phyloP scores from a whole-genome alignment of 73 alveolate genomes.

The Breviolum minutum region DNA sequence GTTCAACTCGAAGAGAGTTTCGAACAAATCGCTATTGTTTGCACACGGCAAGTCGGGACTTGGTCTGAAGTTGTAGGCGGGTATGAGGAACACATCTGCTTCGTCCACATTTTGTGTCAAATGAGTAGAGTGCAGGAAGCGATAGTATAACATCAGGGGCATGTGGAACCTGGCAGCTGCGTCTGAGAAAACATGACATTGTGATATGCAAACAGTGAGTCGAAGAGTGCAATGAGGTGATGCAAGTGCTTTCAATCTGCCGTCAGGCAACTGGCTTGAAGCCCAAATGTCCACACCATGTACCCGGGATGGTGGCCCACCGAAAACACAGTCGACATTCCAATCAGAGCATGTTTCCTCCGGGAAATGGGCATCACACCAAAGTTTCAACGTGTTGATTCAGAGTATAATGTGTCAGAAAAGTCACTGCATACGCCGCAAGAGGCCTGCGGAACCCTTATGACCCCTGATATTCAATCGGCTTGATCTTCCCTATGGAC shows the following conservation, averaged over 20 bases:
- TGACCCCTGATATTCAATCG: too few relatives aligned
- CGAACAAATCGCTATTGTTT: conserved; percentile 20
- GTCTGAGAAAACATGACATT: neutral
- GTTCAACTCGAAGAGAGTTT: conserved; percentile 22
- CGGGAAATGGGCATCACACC: neutral
- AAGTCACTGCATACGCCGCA: too few relatives aligned
- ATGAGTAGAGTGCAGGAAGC: conserved; percentile 41
- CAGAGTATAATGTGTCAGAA: too few relatives aligned
- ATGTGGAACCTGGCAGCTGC: conserved; percentile 45
- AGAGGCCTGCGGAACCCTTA: too few relatives aligned
- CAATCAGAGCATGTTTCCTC: neutral
- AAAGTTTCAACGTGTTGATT: too few relatives aligned
- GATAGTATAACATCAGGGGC: conserved; percentile 89
- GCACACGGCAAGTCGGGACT: conserved; percentile 25
- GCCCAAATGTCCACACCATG: conserved; percentile 93
- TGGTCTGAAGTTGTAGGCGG: conserved; percentile 23
- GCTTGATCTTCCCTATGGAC: too few relatives aligned
- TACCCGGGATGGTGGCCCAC: conserved; percentile 69
- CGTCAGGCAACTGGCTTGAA: conserved; percentile 33
- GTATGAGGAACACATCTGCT: conserved; percentile 69
- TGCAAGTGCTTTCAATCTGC: too few relatives aligned
- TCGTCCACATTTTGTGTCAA: conserved; percentile 30
- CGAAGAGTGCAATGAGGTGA: too few relatives aligned
- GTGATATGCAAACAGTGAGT: too few relatives aligned
- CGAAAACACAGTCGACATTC: conserved; percentile 59